Evolutionary conservation across 2,329 filamentous ascomycete species (phyloP).

Genomic region (Cercospora sesami): DNA sequence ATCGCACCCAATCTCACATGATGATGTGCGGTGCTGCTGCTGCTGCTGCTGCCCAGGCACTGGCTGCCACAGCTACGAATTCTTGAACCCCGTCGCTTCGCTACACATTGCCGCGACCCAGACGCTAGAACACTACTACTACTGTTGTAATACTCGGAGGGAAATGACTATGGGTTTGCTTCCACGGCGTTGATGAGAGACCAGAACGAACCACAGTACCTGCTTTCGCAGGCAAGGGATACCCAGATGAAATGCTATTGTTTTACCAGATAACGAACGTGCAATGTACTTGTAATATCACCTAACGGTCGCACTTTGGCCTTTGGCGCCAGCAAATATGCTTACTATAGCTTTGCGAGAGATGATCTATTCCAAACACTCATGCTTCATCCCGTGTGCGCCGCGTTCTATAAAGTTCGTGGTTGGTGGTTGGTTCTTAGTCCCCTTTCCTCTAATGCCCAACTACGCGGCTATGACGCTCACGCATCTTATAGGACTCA

Average conservation of each 20-base stretch:
- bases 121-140: neutral
- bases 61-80: neutral
- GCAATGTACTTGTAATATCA: neutral
- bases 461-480: neutral
- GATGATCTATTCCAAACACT: neutral
- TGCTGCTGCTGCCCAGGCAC: neutral
- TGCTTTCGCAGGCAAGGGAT: constrained; percentile 4
- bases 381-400: neutral
- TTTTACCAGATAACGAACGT: neutral
- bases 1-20: neutral
- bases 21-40: neutral
- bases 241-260: neutral
- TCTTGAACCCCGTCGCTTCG: neutral
- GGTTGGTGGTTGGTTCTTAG: neutral
- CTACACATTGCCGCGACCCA: neutral
- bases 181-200: neutral
- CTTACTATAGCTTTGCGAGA: neutral
- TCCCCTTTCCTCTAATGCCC: neutral
- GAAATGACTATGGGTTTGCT: neutral
- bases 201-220: constrained; percentile 3
- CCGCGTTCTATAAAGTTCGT: neutral
- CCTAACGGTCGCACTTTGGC: neutral
- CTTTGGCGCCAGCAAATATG: neutral
- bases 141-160: neutral
- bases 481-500: neutral